Evolutionary conservation across 768 basidiomycete species (phyloP), one percentile per base, ranked within the genome.

Genomic region (Cyathus striatus): DNA sequence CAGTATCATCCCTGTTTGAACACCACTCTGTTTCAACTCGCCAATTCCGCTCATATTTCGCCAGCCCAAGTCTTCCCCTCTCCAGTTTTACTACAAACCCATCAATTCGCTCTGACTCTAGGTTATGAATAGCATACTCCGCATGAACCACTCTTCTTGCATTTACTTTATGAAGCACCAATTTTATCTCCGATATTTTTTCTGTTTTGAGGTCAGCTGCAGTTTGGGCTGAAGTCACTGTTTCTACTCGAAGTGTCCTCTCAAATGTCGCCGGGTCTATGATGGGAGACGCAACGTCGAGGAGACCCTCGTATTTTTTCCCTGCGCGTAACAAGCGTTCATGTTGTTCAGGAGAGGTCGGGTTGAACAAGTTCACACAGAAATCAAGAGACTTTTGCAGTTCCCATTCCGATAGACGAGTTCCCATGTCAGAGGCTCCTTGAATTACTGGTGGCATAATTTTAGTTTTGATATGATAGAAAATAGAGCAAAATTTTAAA

Each of bases 301-400:
- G 52, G n/a, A 81, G 65, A 38, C 66, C 66, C 45, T 67, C 61
- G 7, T 56, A 50, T 10, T 67, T 47, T 24, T 53, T 54, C 14
- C 52, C 48, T 17, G 52, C 44, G 21, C 32, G 53, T 12, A 56
- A 59, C 24, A 77, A 57, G 6, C 63, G 65, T 40, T 72, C 69
- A 50, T 79, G 79, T 47, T 77, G 68, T 52, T 81, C 82, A 7
- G 79, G 81, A 6, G 76, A 70, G 2, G 80, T 83, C 5, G 87
- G 84, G 44, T 72, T 76, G 66, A 86, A 87, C 12, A 87, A 70
- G 48, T 81, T 77, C 38, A 80, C 74, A 55, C 86, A 88, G 57
- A 90, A 90, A 58, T 88, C 83, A 18, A 90, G 70, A 14, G 87
- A 83, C 44, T 71, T 79, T 49, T 87, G 82, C 1, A 90, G 71